Percentiles rank a stretch among this genome's conserved stretches.
These are phyloP conservation scores for Trichoderma gamsii DNA, from an alignment of 495 filamentous ascomycete genomes.

Conservation along the genomic window DNA sequence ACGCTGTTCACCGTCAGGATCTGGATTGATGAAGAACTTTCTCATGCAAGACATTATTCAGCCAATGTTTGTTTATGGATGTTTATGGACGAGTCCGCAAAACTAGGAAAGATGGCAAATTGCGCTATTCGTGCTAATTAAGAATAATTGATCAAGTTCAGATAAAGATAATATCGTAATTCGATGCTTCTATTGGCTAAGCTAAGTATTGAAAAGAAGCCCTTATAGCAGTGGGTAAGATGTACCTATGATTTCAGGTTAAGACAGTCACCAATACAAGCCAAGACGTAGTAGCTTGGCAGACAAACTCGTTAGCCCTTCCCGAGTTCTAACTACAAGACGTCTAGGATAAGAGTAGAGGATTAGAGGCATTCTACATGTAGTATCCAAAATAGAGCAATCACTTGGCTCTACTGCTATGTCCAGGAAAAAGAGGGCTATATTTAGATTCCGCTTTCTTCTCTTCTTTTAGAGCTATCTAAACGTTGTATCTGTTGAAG, in stretches of 20 bases:
- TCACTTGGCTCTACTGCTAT: background rate
- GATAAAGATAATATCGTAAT: no score
- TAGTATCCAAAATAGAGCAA: background rate
- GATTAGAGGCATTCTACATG: background rate
- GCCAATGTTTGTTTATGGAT: background rate
- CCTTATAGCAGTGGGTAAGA: no score
- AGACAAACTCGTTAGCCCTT: no score
- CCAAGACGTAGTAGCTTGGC: no score
- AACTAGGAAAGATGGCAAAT: background rate
- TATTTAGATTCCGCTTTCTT: background rate
- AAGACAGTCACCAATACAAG: no score
- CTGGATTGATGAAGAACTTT: background rate
- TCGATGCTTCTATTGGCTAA: no score
- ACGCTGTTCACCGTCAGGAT: background rate
- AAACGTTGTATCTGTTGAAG: slow-evolving; percentile 6
- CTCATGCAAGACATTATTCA: background rate
- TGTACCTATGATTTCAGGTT: no score
- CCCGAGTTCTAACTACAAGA: no score
- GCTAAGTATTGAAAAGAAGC: no score
- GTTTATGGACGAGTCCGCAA: background rate
- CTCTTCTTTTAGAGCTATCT: background rate
- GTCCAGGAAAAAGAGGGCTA: no score
- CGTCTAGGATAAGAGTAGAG: background rate
- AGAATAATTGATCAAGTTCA: no score
- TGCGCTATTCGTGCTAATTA: background rate